Percentiles rank a stretch among this genome's conserved stretches.
Evolutionary conservation across 768 basidiomycete genomes (phyloP).

Genomic region (Psilocybe cubensis): DNA sequence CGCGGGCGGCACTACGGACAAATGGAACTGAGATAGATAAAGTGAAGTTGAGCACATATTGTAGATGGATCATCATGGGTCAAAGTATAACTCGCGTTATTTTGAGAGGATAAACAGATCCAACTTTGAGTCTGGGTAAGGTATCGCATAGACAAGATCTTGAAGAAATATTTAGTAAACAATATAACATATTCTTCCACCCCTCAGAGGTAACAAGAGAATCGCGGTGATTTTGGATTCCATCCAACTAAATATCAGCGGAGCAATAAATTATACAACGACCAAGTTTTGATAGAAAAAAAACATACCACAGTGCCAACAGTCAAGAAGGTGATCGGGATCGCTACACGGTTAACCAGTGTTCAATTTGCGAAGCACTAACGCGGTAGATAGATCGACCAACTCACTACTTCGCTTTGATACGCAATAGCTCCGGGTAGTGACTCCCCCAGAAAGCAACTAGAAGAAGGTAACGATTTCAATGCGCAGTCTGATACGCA

Average conservation of each 20-base stretch:
- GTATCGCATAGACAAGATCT: no score
- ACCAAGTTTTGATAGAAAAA: no score
- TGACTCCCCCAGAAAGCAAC: slow-evolving; percentile 49
- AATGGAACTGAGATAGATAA: not conserved
- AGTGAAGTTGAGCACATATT: not conserved
- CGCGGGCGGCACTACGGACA: not conserved
- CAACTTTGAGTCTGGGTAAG: no score
- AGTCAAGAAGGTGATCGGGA: slow-evolving; percentile 49
- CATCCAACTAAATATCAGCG: slow-evolving; percentile 34
- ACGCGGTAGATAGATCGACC: not conserved
- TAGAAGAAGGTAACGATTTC: slow-evolving; percentile 9
- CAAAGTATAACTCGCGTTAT: not conserved
- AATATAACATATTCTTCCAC: no score
- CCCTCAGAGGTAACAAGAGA: not conserved
- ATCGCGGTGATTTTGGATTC: slow-evolving; percentile 30
- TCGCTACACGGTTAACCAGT: slow-evolving; percentile 34
- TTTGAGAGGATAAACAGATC: not conserved
- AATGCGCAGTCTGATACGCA: not conserved
- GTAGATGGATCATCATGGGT: not conserved
- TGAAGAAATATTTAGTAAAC: no score
- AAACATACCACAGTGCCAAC: slow-evolving; percentile 53
- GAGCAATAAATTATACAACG: no score
- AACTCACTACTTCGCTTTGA: slow-evolving; percentile 53
- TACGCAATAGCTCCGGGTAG: slow-evolving; percentile 39
- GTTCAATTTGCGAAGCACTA: not conserved